Percentiles rank a stretch among this genome's conserved stretches.
These are phyloP conservation scores for Alternaria rosae DNA, from an alignment of 2,329 filamentous ascomycete genomes.

Conservation along the genomic window DNA sequence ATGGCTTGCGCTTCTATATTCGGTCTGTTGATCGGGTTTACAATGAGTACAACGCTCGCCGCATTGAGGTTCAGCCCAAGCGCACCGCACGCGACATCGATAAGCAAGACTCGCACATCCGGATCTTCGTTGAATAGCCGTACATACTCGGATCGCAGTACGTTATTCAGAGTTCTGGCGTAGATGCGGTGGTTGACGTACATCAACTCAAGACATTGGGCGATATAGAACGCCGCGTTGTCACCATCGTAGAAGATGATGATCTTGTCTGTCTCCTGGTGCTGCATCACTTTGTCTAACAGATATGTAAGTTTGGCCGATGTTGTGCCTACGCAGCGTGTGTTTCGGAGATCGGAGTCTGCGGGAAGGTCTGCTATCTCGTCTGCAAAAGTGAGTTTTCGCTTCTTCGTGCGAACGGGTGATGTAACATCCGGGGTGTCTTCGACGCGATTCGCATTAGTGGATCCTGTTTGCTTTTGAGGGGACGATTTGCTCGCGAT, in stretches of 20 bases:
- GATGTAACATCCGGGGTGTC: constrained; percentile 12
- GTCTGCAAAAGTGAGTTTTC: constrained; percentile 42
- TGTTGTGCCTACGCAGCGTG: constrained; percentile 76
- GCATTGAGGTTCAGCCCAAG: constrained; percentile 85
- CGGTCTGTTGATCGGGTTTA: constrained; percentile 86
- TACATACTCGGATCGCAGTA: constrained; percentile 76
- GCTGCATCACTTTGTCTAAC: constrained; percentile 72
- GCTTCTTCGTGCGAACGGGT: constrained; percentile 35
- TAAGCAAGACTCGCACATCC: constrained; percentile 79
- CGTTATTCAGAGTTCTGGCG: constrained; percentile 66
- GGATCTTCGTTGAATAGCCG: constrained; percentile 75
- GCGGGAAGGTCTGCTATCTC: constrained; percentile 42
- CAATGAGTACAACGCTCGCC: constrained; percentile 86
- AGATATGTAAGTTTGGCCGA: constrained; percentile 90
- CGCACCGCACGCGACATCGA: constrained; percentile 90
- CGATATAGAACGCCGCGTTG: constrained; percentile 85
- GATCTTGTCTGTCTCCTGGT: constrained; percentile 80
- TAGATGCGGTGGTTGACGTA: constrained; percentile 71
- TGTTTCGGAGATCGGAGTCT: constrained; percentile 64
- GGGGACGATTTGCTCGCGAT: constrained; percentile 31
- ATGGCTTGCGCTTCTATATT: constrained; percentile 89
- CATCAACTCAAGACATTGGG: constrained; percentile 78
- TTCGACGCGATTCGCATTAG: not conserved
- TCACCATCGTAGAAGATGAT: constrained; percentile 92
- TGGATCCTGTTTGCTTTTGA: constrained; percentile 19